These are phyloP conservation scores for Globisporangium cederbergense DNA, from an alignment of 352 stramenopile species.

Conservation along the genomic window DNA sequence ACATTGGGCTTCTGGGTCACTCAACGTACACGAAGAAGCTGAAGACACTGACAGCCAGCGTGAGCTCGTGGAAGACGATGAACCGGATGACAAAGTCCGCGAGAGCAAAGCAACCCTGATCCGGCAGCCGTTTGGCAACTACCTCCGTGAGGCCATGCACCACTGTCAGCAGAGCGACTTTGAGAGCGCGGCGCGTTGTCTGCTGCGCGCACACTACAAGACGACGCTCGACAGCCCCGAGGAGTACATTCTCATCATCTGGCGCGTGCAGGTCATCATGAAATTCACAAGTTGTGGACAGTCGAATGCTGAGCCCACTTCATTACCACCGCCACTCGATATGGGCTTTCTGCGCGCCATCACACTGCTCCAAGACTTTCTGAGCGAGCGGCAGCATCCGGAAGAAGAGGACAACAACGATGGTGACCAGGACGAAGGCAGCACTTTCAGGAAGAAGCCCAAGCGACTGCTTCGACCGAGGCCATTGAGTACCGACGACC, in stretches of 20 bases:
- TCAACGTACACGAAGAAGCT: neutral
- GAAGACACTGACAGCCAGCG: constrained; percentile 14
- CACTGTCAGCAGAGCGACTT: constrained; percentile 14
- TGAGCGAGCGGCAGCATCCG: constrained; percentile 24
- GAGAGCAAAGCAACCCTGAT: constrained; percentile 11
- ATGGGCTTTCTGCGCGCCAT: constrained; percentile 20
- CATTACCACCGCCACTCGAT: neutral
- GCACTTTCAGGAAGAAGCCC: neutral
- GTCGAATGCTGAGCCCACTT: neutral
- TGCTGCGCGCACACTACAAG: constrained; percentile 55
- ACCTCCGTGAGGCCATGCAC: constrained; percentile 23
- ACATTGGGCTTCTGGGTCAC: constrained; percentile 18
- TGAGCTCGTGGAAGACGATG: neutral
- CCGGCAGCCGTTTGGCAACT: constrained; percentile 13
- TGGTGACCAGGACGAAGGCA: neutral
- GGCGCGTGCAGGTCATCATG: constrained; percentile 37
- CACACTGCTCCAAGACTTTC: constrained; percentile 31
- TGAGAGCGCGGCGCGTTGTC: constrained; percentile 21
- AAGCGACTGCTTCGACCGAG: neutral
- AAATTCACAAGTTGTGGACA: neutral
- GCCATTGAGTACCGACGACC: neutral
- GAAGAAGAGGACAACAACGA: constrained; percentile 20
- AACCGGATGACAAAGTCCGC: neutral
- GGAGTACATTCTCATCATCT: constrained; percentile 44
- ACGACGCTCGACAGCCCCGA: constrained; percentile 44